These are phyloP conservation scores for Phragmites australis DNA, from an alignment of 176 grass and related monocot species.

Conservation along the genomic window DNA sequence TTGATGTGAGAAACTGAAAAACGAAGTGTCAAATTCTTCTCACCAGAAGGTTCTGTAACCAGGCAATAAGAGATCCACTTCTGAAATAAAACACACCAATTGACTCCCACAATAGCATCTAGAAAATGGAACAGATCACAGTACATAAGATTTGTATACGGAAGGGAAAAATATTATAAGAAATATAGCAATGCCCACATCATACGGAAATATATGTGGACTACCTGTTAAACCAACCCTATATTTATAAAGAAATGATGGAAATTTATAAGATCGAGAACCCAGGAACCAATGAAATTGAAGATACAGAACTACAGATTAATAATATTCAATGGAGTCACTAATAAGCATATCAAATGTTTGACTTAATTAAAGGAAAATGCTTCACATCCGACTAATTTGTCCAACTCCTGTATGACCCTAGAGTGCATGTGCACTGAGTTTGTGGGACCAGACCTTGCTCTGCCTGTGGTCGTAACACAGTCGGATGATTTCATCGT, in stretches of 20 bases:
- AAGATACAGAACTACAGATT: conserved; percentile 26
- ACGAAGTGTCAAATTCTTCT: conserved; percentile 34
- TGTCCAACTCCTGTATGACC: no score
- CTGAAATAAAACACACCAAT: conserved; percentile 45
- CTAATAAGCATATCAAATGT: neutral
- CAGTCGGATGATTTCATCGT: no score
- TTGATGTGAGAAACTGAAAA: conserved; percentile 33
- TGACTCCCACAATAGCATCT: conserved; percentile 71
- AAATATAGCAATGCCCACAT: neutral
- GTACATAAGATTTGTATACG: neutral
- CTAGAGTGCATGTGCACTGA: no score
- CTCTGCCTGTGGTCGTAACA: no score
- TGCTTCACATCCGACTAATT: no score
- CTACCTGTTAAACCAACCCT: neutral
- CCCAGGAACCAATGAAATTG: conserved; percentile 1
- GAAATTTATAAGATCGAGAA: neutral
- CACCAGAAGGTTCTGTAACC: conserved; percentile 60
- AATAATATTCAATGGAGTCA: conserved; percentile 27
- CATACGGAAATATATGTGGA: neutral
- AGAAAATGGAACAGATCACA: conserved; percentile 37
- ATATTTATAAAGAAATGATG: neutral
- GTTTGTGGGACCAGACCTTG: no score
- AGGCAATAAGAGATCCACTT: conserved; percentile 36
- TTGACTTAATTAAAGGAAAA: neutral
- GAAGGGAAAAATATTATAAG: neutral